Evolutionary conservation across 257 asterid genomes (phyloP).

Genomic region (Capsicum pubescens): DNA sequence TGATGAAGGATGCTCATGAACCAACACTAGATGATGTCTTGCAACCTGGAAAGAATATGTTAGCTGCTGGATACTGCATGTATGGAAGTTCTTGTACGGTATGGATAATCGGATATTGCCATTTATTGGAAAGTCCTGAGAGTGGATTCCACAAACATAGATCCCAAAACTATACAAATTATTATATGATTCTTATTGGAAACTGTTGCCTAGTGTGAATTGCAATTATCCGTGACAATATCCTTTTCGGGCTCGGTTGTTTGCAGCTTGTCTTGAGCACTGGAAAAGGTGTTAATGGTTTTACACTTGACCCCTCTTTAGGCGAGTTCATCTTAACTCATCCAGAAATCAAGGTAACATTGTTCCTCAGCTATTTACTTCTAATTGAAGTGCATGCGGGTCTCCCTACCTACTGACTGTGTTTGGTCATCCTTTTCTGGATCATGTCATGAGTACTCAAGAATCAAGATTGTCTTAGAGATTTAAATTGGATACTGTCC

Average conservation of each 20-base stretch:
- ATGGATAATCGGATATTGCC: slow-evolving; percentile 23
- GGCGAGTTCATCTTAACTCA: slow-evolving; percentile 98
- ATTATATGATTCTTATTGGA: not conserved
- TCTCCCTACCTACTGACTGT: not conserved
- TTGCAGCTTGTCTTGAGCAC: slow-evolving; percentile 82
- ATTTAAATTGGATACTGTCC: not conserved
- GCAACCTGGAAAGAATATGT: slow-evolving; percentile 95
- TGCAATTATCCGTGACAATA: not conserved
- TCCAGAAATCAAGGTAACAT: slow-evolving; percentile 81
- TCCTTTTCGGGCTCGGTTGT: not conserved
- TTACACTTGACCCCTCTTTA: slow-evolving; percentile 96
- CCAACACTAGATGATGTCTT: slow-evolving; percentile 79
- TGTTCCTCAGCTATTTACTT: slow-evolving; percentile 22
- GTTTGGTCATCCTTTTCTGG: not conserved
- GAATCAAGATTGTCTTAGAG: not conserved
- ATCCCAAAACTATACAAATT: not conserved
- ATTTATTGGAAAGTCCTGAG: not conserved
- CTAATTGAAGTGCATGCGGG: not conserved
- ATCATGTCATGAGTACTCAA: not conserved
- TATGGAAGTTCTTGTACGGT: slow-evolving; percentile 99
- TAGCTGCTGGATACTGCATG: slow-evolving; percentile 98
- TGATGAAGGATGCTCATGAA: slow-evolving; percentile 59
- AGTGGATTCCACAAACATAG: not conserved
- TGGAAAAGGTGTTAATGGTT: slow-evolving; percentile 91
- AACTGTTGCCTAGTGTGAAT: not conserved